phyloP scores from a whole-genome alignment of 345 rosid species.

The Camelina sativa region DNA sequence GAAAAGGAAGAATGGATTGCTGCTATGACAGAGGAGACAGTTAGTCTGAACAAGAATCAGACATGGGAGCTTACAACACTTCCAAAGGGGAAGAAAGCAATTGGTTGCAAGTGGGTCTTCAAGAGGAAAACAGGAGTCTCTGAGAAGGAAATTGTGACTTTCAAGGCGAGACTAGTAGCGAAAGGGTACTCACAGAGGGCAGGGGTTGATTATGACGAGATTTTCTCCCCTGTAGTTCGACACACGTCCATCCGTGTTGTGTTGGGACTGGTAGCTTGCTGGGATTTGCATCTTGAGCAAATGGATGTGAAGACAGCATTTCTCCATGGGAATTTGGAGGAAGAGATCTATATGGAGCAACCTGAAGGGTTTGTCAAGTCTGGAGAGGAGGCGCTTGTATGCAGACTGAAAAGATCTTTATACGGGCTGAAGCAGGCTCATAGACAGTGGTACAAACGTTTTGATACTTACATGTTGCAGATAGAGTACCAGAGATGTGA shows the following conservation, averaged over 20 bases:
- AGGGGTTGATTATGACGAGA: conserved; percentile 3
- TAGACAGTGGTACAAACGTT: not conserved
- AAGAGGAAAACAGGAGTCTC: not conserved
- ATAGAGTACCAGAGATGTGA: not conserved
- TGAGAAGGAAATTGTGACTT: not conserved
- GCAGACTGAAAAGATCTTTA: not conserved
- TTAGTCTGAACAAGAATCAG: not conserved
- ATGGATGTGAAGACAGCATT: not conserved
- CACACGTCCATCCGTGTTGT: not conserved
- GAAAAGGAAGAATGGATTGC: not conserved
- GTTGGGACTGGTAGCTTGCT: not conserved
- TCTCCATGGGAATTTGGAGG: not conserved
- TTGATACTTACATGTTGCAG: not conserved
- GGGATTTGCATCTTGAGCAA: not conserved
- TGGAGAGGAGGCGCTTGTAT: not conserved
- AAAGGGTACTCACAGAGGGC: not conserved
- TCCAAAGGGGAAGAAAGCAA: not conserved
- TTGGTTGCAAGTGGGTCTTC: not conserved
- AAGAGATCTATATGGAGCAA: not conserved
- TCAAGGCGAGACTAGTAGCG: not conserved
- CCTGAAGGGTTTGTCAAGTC: not conserved
- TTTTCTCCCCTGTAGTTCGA: not conserved
- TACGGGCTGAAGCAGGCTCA: not conserved
- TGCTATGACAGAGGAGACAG: not conserved
- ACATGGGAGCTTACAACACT: not conserved